A percentile compares a stretch with the other conserved stretches of the same genome.
Conservation (phyloP, 78 protist genomes). For the Protostelium mycophagum region DNA sequence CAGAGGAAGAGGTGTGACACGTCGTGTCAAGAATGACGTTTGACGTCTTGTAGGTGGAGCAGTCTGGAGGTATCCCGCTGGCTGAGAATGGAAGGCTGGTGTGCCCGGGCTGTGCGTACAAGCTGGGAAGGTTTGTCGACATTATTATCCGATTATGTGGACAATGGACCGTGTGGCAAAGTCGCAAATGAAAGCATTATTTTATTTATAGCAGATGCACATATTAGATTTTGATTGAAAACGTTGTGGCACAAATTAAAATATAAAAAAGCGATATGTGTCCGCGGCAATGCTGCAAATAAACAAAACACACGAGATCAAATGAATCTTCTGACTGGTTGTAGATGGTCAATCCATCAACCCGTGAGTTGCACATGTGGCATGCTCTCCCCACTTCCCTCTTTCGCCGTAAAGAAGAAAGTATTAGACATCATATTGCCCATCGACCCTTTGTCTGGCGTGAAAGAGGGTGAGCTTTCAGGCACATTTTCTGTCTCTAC, state of each 20-base stretch:
- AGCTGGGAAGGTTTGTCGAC: background rate
- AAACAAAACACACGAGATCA: too few species aligned
- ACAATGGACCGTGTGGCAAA: too few species aligned
- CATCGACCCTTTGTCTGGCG: background rate
- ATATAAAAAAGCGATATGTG: too few species aligned
- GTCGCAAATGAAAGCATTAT: too few species aligned
- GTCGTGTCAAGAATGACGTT: background rate
- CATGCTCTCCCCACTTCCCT: background rate
- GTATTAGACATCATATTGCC: background rate
- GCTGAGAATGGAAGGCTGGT: background rate
- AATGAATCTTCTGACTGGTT: background rate
- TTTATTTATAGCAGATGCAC: too few species aligned
- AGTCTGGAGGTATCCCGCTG: background rate
- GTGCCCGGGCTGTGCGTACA: background rate
- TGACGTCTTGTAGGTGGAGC: background rate
- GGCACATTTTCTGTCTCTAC: too few species aligned
- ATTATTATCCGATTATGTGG: too few species aligned
- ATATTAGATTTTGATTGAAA: too few species aligned
- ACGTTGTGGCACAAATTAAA: too few species aligned
- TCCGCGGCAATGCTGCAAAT: too few species aligned
- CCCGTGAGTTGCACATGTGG: background rate
- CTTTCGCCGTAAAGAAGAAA: background rate
- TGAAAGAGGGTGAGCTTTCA: background rate
- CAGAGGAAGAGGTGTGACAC: background rate
- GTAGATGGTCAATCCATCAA: background rate